These are phyloP conservation scores for Psilocybe tampanensis DNA, from an alignment of 768 basidiomycete genomes.

Conservation along the genomic window DNA sequence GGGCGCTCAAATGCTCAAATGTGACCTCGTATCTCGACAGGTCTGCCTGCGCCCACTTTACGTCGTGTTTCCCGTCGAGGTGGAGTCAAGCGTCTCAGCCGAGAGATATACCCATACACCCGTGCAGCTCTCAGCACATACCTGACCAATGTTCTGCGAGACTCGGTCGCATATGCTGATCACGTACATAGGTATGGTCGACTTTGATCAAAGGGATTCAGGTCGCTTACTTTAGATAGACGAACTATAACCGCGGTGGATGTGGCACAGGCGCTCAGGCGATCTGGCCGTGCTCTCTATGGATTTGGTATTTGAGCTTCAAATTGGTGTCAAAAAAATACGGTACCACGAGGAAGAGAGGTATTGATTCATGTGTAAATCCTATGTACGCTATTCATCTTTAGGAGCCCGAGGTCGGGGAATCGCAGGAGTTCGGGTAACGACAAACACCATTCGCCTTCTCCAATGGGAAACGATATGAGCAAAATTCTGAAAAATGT, in stretches of 20 bases:
- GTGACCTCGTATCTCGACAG: background rate
- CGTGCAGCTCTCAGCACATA: background rate
- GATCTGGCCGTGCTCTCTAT: background rate
- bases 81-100: background rate
- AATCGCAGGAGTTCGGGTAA: background rate
- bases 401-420: too few species aligned
- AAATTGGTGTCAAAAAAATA: too few species aligned
- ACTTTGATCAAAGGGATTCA: background rate
- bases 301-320: background rate
- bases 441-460: background rate
- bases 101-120: background rate
- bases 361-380: too few species aligned
- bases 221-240: background rate
- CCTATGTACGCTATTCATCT: too few species aligned
- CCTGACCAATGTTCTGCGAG: background rate
- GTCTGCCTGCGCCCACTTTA: background rate
- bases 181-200: background rate
- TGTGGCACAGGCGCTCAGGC: background rate
- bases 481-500: background rate
- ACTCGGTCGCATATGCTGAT: background rate
- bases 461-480: background rate
- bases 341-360: too few species aligned
- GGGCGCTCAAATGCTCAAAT: too few species aligned
- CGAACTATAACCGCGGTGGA: background rate
- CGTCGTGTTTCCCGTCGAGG: background rate